phyloP scores from a whole-genome alignment of 139 green algal species.

The Axilococcus clingmanii region DNA sequence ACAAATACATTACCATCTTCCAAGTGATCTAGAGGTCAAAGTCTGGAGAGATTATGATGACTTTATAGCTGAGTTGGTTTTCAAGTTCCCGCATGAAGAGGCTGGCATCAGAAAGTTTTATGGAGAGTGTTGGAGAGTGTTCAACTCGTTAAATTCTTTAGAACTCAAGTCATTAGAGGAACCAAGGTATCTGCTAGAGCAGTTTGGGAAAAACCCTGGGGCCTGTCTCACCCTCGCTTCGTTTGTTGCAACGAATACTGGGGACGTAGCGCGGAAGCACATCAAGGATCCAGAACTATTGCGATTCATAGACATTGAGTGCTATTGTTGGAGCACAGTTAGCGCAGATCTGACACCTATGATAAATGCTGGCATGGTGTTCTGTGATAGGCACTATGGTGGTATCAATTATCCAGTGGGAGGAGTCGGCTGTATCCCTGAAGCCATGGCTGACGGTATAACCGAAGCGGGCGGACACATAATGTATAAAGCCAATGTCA shows the following conservation, averaged over 20 bases:
- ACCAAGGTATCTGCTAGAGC: constrained; percentile 74
- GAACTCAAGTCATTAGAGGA: constrained; percentile 94
- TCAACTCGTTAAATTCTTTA: constrained; percentile 76
- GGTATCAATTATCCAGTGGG: constrained; percentile 94
- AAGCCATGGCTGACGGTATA: constrained; percentile 59
- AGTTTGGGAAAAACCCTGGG: constrained; percentile 59
- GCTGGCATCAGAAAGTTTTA: constrained; percentile 85
- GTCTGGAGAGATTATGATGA: constrained; percentile 84
- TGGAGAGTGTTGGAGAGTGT: constrained; percentile 83
- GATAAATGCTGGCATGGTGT: constrained; percentile 93
- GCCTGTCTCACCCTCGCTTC: constrained; percentile 74
- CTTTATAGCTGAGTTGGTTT: constrained; percentile 76
- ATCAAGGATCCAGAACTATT: constrained; percentile 87
- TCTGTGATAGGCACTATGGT: constrained; percentile 80
- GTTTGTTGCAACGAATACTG: constrained; percentile 74
- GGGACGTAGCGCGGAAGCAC: constrained; percentile 71
- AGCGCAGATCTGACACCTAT: constrained; percentile 79
- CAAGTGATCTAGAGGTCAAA: constrained; percentile 62
- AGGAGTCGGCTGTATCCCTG: constrained; percentile 77
- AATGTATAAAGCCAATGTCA: constrained; percentile 87
- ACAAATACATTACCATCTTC: constrained; percentile 92
- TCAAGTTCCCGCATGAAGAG: constrained; percentile 75
- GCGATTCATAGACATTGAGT: constrained; percentile 93
- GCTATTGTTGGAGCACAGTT: constrained; percentile 92
- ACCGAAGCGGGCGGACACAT: constrained; percentile 62